phyloP scores from a whole-genome alignment of 2,329 filamentous ascomycete species.

The Chrysoporthe cubensis region DNA sequence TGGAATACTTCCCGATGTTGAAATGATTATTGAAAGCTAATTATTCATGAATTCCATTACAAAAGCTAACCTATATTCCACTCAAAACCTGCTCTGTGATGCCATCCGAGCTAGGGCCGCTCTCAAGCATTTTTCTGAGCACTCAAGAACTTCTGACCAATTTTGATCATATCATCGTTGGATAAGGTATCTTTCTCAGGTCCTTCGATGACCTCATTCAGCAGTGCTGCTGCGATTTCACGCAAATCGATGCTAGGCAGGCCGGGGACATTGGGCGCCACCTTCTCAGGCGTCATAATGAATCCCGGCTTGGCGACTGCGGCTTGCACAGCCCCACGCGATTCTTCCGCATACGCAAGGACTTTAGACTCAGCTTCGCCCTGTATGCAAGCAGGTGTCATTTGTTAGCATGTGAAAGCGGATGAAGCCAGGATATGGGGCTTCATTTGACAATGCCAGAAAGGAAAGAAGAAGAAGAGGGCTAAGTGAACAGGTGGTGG shows the following conservation, averaged over 20 bases:
- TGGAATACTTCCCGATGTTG: too few species aligned
- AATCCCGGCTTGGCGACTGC: slow-evolving; percentile 48
- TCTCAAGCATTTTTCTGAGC: background rate
- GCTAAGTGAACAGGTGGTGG: background rate
- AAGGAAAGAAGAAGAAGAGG: background rate
- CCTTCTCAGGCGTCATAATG: slow-evolving; percentile 40
- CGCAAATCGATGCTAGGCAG: slow-evolving; percentile 17
- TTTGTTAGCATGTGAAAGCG: too few species aligned
- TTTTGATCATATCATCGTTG: slow-evolving; percentile 47
- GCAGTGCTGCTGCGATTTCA: slow-evolving; percentile 44
- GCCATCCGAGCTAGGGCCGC: too few species aligned
- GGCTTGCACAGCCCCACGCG: slow-evolving; percentile 42
- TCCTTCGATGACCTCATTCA: slow-evolving; percentile 50
- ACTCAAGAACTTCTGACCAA: slow-evolving; percentile 34
- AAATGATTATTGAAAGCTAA: too few species aligned
- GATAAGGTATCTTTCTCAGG: slow-evolving; percentile 51
- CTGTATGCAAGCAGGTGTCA: slow-evolving; percentile 35
- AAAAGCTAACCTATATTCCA: too few species aligned
- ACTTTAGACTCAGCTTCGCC: slow-evolving; percentile 51
- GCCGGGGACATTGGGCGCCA: slow-evolving; percentile 2
- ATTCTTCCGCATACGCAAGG: slow-evolving; percentile 45
- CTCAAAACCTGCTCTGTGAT: too few species aligned
- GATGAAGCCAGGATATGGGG: too few species aligned
- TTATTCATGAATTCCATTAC: too few species aligned
- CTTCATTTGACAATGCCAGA: too few species aligned